Evolutionary conservation across 1,284 basidiomycete genomes (phyloP), one percentile per base, ranked within the genome.

Genomic region (Moniliella sp.): DNA sequence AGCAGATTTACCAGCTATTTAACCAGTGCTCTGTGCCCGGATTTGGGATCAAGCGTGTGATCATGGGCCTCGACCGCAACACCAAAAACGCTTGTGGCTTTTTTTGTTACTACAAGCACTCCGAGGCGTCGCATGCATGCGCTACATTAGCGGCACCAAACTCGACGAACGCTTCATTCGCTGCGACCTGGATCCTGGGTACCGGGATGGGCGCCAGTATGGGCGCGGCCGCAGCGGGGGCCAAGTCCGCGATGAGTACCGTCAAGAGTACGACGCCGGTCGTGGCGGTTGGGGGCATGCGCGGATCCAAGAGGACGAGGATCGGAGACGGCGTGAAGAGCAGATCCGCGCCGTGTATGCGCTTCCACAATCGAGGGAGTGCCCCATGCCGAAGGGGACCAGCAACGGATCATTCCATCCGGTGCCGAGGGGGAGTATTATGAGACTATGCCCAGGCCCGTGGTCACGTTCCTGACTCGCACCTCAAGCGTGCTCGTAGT

Each of bases 141-240:
- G 79, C 28, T 88, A 93, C 62, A 75, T 97, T 41, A 83, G 78
- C 31, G 88, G 88, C 10, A 91, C 88, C 18, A 97, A 97, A 65
- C 73, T 99, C n/a, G 91, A 99, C 63, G 91, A 99, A 62, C 77
- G 91, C 16, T 80, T 99, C 45, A 91, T 99, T 44, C 78, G 91
- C 29, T 94, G 88, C 52, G 91, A 99, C 64, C 66, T 99, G 44
- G 91, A 99, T 64, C 70, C 86, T n/a, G 91, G 91, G 1, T 99
- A 94, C 64, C 75, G 75, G 49, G 91, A 97, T 57, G 91, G 91
- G 5, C 67, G 91, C 33, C 91, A 99, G 63, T 99, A 94, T 50
- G 91, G 91, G 13, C 69, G 91, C 42, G 91, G 91, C 14, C 83
- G 83, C 62, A 86, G 81, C 43, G 91, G 91, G 26, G 91, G 91